Evolutionary conservation across 1,284 basidiomycete species (phyloP), one percentile per base, ranked within the genome.

Genomic region (Ceratobasidium sp.): DNA sequence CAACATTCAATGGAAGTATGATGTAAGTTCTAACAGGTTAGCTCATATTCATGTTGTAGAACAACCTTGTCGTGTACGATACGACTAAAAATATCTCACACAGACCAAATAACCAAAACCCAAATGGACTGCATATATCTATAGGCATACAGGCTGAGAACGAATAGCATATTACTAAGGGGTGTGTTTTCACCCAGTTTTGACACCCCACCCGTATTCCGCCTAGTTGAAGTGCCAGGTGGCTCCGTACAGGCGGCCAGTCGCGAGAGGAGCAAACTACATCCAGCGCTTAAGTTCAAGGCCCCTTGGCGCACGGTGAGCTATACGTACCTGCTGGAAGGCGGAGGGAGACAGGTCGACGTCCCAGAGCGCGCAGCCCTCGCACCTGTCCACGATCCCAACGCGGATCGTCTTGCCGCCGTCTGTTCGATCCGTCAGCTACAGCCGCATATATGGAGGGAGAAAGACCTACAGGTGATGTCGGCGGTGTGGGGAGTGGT

Each of bases 171-270:
- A 33, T 4, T 33, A 33, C 33, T 33, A 33, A 33, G 33, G 33
- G 33, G 33, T 33, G 33, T 33, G 33, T 33, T 33, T 33, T 33
- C 33, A 4, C 33, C 33, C 33, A 33, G 33, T 33, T 33, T 33
- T 33, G 33, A 33, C 33, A 4, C 33, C 4, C 33, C 4, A 33
- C 33, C 33, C 33, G 33, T 33, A 33, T 33, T 33, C 33, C 33
- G 33, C 33, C n/a, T 69, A 69, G 49, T 53, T 69, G 67, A 69
- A 73, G 58, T 73, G 42, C 71, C 71, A 73, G 7, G 71, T 73
- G 53, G 58, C 71, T n/a, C 71, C 71, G n/a, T 61, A 73, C 1
- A 73, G 71, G n/a, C 58, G 71, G 23, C 58, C 71, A 63, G 56
- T 51, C n/a, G 58, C 56, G 1, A 73, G 58, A 10, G 71, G 71